A percentile compares a stretch with the other conserved stretches of the same genome.
Conservation (phyloP, 306 rosid genomes). For the Inga laurina region DNA sequence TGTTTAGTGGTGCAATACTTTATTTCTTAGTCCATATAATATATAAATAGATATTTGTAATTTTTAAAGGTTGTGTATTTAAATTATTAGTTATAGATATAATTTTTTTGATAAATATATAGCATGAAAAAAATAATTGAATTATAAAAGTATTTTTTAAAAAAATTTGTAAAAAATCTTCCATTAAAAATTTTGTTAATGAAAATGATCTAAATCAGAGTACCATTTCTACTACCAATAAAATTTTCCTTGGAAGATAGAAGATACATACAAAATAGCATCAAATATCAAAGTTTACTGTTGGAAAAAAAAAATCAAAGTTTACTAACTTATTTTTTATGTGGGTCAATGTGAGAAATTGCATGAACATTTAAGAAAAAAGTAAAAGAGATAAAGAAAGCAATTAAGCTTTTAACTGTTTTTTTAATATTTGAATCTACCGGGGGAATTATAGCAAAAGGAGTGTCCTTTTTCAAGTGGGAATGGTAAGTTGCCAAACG, state of each 20-base stretch:
- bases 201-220: too few relatives aligned
- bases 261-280: not conserved
- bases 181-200: too few relatives aligned
- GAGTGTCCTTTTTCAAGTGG: constrained; percentile 29
- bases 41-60: too few relatives aligned
- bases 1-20: too few relatives aligned
- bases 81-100: not conserved
- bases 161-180: too few relatives aligned
- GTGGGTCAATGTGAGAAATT: not conserved
- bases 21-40: too few relatives aligned
- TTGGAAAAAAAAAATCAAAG: not conserved
- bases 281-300: not conserved
- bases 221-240: too few relatives aligned
- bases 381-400: not conserved
- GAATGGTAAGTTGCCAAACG: constrained; percentile 52
- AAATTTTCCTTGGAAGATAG: too few relatives aligned
- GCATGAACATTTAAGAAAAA: not conserved
- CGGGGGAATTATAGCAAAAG: constrained; percentile 12
- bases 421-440: not conserved
- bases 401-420: not conserved
- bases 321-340: not conserved
- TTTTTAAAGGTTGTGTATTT: too few relatives aligned
- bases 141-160: too few relatives aligned
- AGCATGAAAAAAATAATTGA: not conserved
- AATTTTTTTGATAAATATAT: not conserved